These are phyloP conservation scores for Tricholoma terreum DNA, from an alignment of 768 basidiomycete species.

Conservation along the genomic window DNA sequence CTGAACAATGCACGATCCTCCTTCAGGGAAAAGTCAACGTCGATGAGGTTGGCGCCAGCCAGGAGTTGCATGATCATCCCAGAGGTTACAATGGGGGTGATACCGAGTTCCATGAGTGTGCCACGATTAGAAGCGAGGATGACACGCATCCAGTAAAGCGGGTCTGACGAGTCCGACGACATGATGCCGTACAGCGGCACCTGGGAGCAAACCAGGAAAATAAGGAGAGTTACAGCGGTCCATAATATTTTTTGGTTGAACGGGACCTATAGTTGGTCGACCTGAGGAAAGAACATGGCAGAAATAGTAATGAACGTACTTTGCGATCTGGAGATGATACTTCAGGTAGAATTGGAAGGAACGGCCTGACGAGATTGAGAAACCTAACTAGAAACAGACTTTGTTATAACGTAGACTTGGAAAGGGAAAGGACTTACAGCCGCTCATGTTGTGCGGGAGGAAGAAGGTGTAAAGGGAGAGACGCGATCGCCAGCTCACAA, in stretches of 20 bases:
- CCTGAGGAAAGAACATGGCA: background rate
- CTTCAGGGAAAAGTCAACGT: slow-evolving; percentile 95
- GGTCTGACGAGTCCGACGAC: slow-evolving; percentile 98
- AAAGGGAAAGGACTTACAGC: slow-evolving; percentile 50
- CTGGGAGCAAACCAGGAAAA: slow-evolving; percentile 99
- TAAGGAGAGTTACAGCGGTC: slow-evolving; percentile 98
- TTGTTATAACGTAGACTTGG: background rate
- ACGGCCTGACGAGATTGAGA: slow-evolving; percentile 96
- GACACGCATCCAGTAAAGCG: slow-evolving; percentile 99
- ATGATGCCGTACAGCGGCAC: slow-evolving; percentile 99
- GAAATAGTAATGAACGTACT: slow-evolving; percentile 40
- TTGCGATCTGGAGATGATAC: slow-evolving; percentile 98
- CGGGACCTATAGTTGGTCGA: slow-evolving; percentile 61
- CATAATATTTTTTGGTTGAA: slow-evolving; percentile 99
- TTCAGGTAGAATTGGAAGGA: slow-evolving; percentile 95
- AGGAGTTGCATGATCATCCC: slow-evolving; percentile 99
- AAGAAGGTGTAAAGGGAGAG: slow-evolving; percentile 14
- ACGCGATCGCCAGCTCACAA: slow-evolving; percentile 27
- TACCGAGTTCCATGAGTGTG: slow-evolving; percentile 99
- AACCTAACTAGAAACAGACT: slow-evolving; percentile 70
- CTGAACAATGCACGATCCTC: slow-evolving; percentile 95
- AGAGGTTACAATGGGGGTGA: slow-evolving; percentile 94
- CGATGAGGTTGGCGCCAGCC: slow-evolving; percentile 95
- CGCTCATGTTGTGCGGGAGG: slow-evolving; percentile 60
- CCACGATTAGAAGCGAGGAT: slow-evolving; percentile 98